Base-by-base conservation (phyloP, 768 basidiomycete genomes). In the Suillus tomentosus region DNA sequence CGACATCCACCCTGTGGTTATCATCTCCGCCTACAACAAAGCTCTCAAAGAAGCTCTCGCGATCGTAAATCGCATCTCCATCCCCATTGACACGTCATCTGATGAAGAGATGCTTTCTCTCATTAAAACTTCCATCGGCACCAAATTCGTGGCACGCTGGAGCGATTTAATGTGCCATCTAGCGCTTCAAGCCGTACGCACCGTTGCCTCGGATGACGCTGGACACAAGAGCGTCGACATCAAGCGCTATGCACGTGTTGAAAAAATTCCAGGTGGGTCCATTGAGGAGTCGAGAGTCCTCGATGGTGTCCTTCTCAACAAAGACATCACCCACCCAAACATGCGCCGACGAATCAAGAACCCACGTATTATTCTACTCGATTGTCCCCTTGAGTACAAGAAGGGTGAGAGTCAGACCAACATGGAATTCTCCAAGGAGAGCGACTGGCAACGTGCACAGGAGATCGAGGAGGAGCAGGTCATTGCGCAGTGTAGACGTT, bases 371-470 rank as follows among this genome's bases (percentile, higher is more conserved):
- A 80, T 99, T 27, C 78, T 99, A 47, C 79, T 99, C 47, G 95
- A 97, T 76, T 99, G 96, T 76, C 95, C 96, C 11, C 79, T 98
- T 63, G 96, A 99, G 80, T 99, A 99, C 81, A 99, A 99, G 81
- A 99, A 99, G 82, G 96, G 96, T 34, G 97, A 99, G 81, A 88
- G 85, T 63, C 97, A 99, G 79, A 99, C 97, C 65, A 97, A 98
- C 75, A 99, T 99, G 84, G 96, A 98, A 79, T 95, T 99, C 68
- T 89, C 89, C 51, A 94, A 94, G 78, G 96, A 96, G 80, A 82
- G 83, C 22, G 96, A 99, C 74, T 99, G 95, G 94, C 88, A 90
- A 61, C 80, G 94, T 55, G 91, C 94, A 31, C 91, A 96, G 77
- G 87, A 92, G 73, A 92, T 98, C 64, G 97, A 99, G 80, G 97